A percentile compares a stretch with the other conserved stretches of the same genome.
These are phyloP conservation scores for Pyracantha coccinea DNA, from an alignment of 331 rosid genomes.

Conservation along the genomic window DNA sequence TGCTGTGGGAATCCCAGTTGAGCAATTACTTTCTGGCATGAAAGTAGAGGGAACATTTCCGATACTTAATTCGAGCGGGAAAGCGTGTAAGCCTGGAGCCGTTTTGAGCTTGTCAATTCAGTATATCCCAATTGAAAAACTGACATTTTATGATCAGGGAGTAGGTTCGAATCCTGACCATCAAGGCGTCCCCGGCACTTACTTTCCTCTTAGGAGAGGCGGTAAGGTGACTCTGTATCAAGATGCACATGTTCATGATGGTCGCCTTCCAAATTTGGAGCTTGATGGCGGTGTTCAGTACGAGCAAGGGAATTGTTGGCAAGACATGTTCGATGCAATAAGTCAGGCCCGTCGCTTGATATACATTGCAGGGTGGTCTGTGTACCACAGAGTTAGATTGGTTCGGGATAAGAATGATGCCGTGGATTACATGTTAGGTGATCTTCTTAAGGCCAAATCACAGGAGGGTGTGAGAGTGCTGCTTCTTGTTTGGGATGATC, in stretches of 20 bases:
- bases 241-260: slow-evolving; percentile 68
- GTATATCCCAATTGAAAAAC: slow-evolving; percentile 41
- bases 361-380: slow-evolving; percentile 87
- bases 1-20: slow-evolving; percentile 67
- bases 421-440: slow-evolving; percentile 45
- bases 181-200: slow-evolving; percentile 65
- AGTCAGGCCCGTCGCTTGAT: slow-evolving; percentile 59
- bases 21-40: slow-evolving; percentile 27
- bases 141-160: slow-evolving; percentile 34
- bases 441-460: slow-evolving; percentile 71
- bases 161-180: slow-evolving; percentile 38
- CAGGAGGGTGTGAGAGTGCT: slow-evolving; percentile 84
- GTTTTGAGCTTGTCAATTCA: slow-evolving; percentile 57
- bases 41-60: slow-evolving; percentile 63
- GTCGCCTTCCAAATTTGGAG: slow-evolving; percentile 42
- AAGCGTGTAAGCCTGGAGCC: slow-evolving; percentile 57
- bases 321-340: slow-evolving; percentile 60
- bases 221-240: slow-evolving; percentile 76
- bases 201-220: slow-evolving; percentile 71
- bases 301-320: slow-evolving; percentile 64
- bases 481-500: slow-evolving; percentile 94
- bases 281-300: slow-evolving; percentile 37
- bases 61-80: slow-evolving; percentile 43
- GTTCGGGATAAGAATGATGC: slow-evolving; percentile 37
- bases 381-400: slow-evolving; percentile 59